Conservation (phyloP, 192 early-diverging fungal genomes). For the Piromyces finnis region DNA sequence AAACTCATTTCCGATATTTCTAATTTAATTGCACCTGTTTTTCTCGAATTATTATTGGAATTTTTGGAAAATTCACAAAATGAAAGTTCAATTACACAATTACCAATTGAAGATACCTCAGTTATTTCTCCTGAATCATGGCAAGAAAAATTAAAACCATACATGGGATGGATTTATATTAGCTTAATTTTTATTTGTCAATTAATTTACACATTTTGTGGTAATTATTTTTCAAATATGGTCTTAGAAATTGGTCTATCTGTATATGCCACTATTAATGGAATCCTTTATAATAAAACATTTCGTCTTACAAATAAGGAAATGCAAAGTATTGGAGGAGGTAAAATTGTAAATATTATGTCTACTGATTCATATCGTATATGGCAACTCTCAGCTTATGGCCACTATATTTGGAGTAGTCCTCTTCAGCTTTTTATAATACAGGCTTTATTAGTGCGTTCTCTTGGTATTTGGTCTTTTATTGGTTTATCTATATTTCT, state of each 20-base stretch:
- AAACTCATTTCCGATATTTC: background rate
- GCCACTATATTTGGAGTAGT: conserved; percentile 23
- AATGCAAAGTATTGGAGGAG: conserved; percentile 12
- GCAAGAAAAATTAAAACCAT: too few species aligned
- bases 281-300: conserved; percentile 36
- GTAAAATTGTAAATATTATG: conserved; percentile 20
- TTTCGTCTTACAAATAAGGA: conserved; percentile 28
- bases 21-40: background rate
- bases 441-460: conserved; percentile 16
- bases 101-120: too few species aligned
- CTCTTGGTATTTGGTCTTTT: conserved; percentile 7
- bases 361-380: conserved; percentile 5
- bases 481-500: conserved; percentile 22
- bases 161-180: background rate
- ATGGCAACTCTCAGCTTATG: conserved; percentile 5
- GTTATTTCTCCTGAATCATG: too few species aligned
- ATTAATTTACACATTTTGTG: conserved; percentile 9
- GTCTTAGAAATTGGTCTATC: conserved; percentile 19
- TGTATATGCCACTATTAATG: conserved; percentile 18
- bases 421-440: conserved; percentile 12
- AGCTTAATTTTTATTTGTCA: background rate
- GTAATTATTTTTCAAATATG: conserved; percentile 21
- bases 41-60: background rate
- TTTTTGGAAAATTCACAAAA: background rate
- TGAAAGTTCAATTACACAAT: too few species aligned